Percentiles rank a stretch among this genome's conserved stretches.
Evolutionary conservation across 176 grass and related monocot species (phyloP).

Genomic region (Paspalum notatum): DNA sequence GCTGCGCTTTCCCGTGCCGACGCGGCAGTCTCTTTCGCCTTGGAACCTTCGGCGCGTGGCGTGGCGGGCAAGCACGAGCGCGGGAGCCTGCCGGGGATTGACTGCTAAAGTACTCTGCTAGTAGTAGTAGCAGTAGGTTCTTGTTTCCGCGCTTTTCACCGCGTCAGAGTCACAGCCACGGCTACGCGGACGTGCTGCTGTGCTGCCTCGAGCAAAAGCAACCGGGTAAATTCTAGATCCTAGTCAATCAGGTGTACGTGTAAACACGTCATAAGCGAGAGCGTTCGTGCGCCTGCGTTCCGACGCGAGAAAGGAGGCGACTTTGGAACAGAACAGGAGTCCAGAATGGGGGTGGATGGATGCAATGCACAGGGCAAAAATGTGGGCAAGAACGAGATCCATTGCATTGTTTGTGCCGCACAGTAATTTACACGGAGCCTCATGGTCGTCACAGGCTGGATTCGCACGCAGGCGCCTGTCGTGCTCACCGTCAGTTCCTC

Average conservation of each 20-base stretch:
- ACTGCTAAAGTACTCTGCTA: background rate
- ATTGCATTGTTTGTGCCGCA: constrained; percentile 18
- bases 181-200: background rate
- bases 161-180: constrained; percentile 25
- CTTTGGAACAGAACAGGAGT: background rate
- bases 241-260: background rate
- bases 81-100: background rate
- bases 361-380: background rate
- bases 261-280: background rate
- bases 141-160: background rate
- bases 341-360: too few relatives aligned
- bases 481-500: background rate
- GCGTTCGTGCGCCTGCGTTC: background rate
- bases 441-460: background rate
- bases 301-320: background rate
- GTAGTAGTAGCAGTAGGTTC: background rate
- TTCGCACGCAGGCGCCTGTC: background rate
- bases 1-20: constrained; percentile 36
- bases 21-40: background rate
- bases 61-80: constrained; percentile 22
- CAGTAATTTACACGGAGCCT: background rate
- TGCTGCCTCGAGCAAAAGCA: background rate
- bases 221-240: too few relatives aligned
- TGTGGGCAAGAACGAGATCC: constrained; percentile 4
- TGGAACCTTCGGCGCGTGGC: constrained; percentile 32